These are phyloP conservation scores for Plasmodium berghei DNA, from an alignment of 169 alveolate species.

Conservation along the genomic window DNA sequence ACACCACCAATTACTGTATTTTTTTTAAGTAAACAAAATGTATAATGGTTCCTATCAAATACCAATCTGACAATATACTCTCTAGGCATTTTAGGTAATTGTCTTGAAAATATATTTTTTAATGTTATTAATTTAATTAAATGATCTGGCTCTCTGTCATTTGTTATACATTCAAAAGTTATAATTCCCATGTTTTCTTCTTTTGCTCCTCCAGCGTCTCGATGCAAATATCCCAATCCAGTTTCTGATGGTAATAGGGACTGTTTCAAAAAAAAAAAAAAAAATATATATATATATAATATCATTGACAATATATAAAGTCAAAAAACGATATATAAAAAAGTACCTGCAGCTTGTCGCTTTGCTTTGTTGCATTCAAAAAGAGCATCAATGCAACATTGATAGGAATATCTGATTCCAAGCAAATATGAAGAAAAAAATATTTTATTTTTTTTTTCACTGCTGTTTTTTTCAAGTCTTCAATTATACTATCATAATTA, in stretches of 20 bases:
- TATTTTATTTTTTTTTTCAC: conserved; percentile 62
- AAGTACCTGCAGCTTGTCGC: conserved; percentile 47
- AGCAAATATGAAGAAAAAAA: conserved; percentile 44
- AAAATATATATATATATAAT: neutral
- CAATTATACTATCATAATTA: conserved; percentile 60
- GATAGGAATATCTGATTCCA: conserved; percentile 50
- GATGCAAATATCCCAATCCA: conserved; percentile 91
- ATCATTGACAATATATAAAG: neutral
- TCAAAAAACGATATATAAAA: neutral
- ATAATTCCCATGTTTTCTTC: conserved; percentile 93
- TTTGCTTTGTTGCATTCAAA: conserved; percentile 53
- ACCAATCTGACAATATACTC: conserved; percentile 97
- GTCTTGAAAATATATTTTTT: conserved; percentile 95
- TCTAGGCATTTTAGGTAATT: conserved; percentile 99
- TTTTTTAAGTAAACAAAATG: conserved; percentile 94
- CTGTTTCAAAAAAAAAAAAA: conserved; percentile 54
- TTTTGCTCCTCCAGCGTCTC: conserved; percentile 94
- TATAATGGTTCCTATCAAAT: conserved; percentile 96
- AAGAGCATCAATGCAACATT: conserved; percentile 56
- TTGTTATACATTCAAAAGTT: conserved; percentile 92
- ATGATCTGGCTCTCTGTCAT: conserved; percentile 93
- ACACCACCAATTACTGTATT: conserved; percentile 98
- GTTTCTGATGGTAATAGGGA: conserved; percentile 91
- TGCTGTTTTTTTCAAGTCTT: conserved; percentile 65
- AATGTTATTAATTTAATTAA: conserved; percentile 92